Evolutionary conservation across 1,284 basidiomycete species (phyloP).

Genomic region (Flammula alnicola): DNA sequence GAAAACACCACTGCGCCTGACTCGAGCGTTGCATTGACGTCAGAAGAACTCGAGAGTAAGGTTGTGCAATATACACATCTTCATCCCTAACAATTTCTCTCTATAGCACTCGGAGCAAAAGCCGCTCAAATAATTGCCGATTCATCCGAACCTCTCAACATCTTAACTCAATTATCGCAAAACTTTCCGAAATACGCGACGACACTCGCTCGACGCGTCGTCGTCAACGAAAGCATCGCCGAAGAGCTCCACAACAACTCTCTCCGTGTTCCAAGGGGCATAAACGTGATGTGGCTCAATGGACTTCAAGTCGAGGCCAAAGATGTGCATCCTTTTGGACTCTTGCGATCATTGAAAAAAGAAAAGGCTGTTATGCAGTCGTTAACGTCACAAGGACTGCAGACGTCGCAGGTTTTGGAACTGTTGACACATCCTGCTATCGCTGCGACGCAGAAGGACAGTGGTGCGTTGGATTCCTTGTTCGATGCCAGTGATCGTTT

Average conservation of each 20-base stretch:
- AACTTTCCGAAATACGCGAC: slow-evolving; percentile 88
- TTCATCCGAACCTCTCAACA: slow-evolving; percentile 60
- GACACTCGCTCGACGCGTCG: slow-evolving; percentile 69
- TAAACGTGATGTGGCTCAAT: slow-evolving; percentile 78
- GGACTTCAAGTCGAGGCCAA: slow-evolving; percentile 65
- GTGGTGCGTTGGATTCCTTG: slow-evolving; percentile 69
- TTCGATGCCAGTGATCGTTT: slow-evolving; percentile 88
- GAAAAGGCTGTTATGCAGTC: slow-evolving; percentile 73
- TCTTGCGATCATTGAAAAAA: slow-evolving; percentile 73
- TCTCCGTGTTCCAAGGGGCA: slow-evolving; percentile 54
- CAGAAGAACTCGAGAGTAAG: slow-evolving; percentile 63
- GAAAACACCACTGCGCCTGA: slow-evolving; percentile 53
- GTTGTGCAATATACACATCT: slow-evolving; percentile 11
- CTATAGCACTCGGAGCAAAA: slow-evolving; percentile 73
- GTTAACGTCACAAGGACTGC: slow-evolving; percentile 67
- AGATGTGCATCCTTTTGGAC: slow-evolving; percentile 73
- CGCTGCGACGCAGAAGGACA: slow-evolving; percentile 50
- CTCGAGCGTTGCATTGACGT: slow-evolving; percentile 60
- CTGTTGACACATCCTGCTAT: slow-evolving; percentile 71
- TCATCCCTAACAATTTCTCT: slow-evolving; percentile 9
- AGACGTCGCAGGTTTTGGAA: slow-evolving; percentile 66
- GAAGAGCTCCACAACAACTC: slow-evolving; percentile 66
- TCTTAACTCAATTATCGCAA: slow-evolving; percentile 77
- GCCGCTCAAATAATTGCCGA: slow-evolving; percentile 74
- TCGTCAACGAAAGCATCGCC: slow-evolving; percentile 53